Percentiles rank a stretch among this genome's conserved stretches.
Evolutionary conservation across 495 filamentous ascomycete species (phyloP).

Genomic region (Hapsidospora chrysogenum): DNA sequence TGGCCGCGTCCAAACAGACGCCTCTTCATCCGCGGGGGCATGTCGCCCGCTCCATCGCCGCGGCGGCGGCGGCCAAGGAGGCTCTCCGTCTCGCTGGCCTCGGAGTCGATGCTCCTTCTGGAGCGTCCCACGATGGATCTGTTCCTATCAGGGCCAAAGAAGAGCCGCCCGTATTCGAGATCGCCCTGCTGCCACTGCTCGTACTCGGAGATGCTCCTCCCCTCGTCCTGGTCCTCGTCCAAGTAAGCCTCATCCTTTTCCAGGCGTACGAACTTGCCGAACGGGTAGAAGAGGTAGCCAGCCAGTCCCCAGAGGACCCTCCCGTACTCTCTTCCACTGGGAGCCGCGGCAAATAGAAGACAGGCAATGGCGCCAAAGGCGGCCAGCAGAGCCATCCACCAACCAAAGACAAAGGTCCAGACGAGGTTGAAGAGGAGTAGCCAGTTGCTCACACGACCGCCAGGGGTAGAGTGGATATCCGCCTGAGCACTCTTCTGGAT

Average conservation of each 20-base stretch:
- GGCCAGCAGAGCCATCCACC: slow-evolving; percentile 83
- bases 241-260: slow-evolving; percentile 87
- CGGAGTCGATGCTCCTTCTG: slow-evolving; percentile 74
- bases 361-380: slow-evolving; percentile 57
- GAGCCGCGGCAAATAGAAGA: slow-evolving; percentile 61
- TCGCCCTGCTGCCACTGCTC: slow-evolving; percentile 98
- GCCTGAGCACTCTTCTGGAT: slow-evolving; percentile 92
- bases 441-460: slow-evolving; percentile 68
- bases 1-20: slow-evolving; percentile 87
- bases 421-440: slow-evolving; percentile 72
- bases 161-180: slow-evolving; percentile 83
- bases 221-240: slow-evolving; percentile 95
- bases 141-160: slow-evolving; percentile 73
- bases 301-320: slow-evolving; percentile 69
- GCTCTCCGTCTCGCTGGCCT: slow-evolving; percentile 69
- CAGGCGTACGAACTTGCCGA: slow-evolving; percentile 86
- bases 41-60: slow-evolving; percentile 14
- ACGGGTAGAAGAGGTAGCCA: slow-evolving; percentile 83
- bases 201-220: slow-evolving; percentile 97
- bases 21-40: slow-evolving; percentile 54
- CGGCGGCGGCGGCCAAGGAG: slow-evolving; percentile 51
- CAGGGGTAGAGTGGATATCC: slow-evolving; percentile 92
- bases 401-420: slow-evolving; percentile 89
- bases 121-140: slow-evolving; percentile 80
- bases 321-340: slow-evolving; percentile 75